Conservation (phyloP, 108 stramenopile genomes). For the Skeletonema tropicum region DNA sequence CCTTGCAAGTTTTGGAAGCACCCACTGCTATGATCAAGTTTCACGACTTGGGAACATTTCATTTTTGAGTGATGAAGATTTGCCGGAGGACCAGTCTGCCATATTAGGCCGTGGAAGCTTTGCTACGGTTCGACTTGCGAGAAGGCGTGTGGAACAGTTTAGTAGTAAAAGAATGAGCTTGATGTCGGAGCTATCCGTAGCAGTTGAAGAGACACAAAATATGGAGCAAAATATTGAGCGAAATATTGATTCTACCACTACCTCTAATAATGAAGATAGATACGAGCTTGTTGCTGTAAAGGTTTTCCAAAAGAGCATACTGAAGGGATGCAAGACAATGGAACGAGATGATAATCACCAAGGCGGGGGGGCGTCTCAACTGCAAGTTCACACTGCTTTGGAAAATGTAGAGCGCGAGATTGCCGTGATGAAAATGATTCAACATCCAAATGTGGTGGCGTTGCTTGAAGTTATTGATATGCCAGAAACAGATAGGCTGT, state of each 20-base stretch:
- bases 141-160: slow-evolving; percentile 18
- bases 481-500: slow-evolving; percentile 68
- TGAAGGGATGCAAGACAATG: slow-evolving; percentile 69
- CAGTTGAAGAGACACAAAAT: slow-evolving; percentile 1
- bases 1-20: slow-evolving; percentile 17
- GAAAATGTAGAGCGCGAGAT: slow-evolving; percentile 85
- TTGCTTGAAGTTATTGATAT: slow-evolving; percentile 82
- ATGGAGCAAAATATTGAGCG: not conserved
- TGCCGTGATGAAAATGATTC: slow-evolving; percentile 84
- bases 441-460: slow-evolving; percentile 78
- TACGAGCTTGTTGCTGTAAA: slow-evolving; percentile 81
- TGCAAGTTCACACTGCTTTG: slow-evolving; percentile 68
- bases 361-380: slow-evolving; percentile 46
- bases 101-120: slow-evolving; percentile 75
- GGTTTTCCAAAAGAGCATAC: slow-evolving; percentile 67
- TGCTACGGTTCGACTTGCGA: slow-evolving; percentile 76
- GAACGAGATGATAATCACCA: slow-evolving; percentile 3
- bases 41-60: slow-evolving; percentile 61
- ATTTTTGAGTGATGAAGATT: slow-evolving; percentile 57
- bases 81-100: slow-evolving; percentile 11
- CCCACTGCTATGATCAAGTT: slow-evolving; percentile 47
- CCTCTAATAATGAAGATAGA: slow-evolving; percentile 17
- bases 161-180: not conserved
- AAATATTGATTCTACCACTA: not conserved
- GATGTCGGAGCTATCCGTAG: not conserved